Base-by-base conservation (phyloP, 257 asterid species). In the Voacanga thouarsii region DNA sequence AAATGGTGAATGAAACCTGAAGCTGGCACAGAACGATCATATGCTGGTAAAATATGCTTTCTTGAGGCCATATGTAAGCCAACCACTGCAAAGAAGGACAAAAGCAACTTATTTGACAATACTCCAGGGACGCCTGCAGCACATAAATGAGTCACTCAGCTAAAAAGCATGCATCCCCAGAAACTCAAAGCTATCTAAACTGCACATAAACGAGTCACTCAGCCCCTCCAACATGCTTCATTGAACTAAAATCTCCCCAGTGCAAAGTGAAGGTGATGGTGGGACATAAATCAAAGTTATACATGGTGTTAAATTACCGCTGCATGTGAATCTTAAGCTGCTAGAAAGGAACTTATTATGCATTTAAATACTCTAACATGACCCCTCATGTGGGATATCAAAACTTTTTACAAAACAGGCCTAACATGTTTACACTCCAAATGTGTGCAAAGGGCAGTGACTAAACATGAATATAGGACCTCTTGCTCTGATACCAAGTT, bases 51-150 rank as follows among this genome's bases (percentile, higher is more conserved):
- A 78, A 78, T 60, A 76, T 82, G 84, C 80, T 94, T 87, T 78
- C 97, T 86, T 30, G 97, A 84, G 60, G 76, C 91, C 98, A 94
- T 90, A 49, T 71, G 71, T 33, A 50, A 26, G 55, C 72, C 51
- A 74, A 26, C 37, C 7, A 37, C 47, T 50, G 30, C 44, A 41
- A 60, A 74, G 47, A 2, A 24, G 37, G 61, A 15, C 30, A 19
- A 63, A 74, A 26, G 19, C 24, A 57, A 57, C 66, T 75, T 45
- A 53, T 23, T 21, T 8, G 28, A 66, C 67, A 1, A 49, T 21
- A 76, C 26, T 24, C 61, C 28, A 1, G 41, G 28, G 66, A 24
- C 21, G 1, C 61, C 76, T 55, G 77, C 66, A 73, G 67, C 16
- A 57, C 33, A 60, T 12, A 43, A 41, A n/a, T 19, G 28, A 39